Evolutionary conservation across 1,139 yeast species (phyloP).

Genomic region (Pichia terricola): DNA sequence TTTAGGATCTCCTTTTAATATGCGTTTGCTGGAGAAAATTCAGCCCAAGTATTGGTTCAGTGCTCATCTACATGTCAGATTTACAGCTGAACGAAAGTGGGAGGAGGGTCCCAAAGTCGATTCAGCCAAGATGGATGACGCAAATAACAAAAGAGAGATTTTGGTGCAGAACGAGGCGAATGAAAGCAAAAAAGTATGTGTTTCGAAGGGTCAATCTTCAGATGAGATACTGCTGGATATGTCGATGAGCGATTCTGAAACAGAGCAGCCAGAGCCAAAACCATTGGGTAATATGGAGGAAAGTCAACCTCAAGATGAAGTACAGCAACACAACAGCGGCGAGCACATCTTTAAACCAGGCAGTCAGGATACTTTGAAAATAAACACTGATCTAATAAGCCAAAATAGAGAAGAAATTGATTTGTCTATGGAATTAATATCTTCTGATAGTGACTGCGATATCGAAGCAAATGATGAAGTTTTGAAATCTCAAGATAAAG

Average conservation of each 20-base stretch:
- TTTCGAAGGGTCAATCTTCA: not conserved
- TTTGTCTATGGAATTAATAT: no score
- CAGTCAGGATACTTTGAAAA: no score
- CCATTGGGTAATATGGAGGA: no score
- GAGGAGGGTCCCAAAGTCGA: constrained; percentile 4
- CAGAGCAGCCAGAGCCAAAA: not conserved
- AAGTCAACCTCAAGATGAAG: not conserved
- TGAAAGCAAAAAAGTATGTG: not conserved
- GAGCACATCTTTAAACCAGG: not conserved
- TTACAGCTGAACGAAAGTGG: constrained; percentile 43
- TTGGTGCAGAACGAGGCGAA: not conserved
- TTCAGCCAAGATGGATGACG: not conserved
- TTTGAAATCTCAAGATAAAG: no score
- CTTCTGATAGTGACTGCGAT: no score
- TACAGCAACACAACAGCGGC: not conserved
- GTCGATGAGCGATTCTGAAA: constrained; percentile 8
- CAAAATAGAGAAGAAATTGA: no score
- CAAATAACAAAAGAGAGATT: not conserved
- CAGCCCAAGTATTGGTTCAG: constrained; percentile 75
- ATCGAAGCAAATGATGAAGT: no score
- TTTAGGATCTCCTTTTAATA: constrained; percentile 72
- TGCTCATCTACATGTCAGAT: constrained; percentile 80
- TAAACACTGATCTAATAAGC: no score
- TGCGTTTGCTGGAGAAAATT: constrained; percentile 41
- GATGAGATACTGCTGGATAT: constrained; percentile 37